Conservation (phyloP, 768 basidiomycete species). For the Boletus reticulatus region DNA sequence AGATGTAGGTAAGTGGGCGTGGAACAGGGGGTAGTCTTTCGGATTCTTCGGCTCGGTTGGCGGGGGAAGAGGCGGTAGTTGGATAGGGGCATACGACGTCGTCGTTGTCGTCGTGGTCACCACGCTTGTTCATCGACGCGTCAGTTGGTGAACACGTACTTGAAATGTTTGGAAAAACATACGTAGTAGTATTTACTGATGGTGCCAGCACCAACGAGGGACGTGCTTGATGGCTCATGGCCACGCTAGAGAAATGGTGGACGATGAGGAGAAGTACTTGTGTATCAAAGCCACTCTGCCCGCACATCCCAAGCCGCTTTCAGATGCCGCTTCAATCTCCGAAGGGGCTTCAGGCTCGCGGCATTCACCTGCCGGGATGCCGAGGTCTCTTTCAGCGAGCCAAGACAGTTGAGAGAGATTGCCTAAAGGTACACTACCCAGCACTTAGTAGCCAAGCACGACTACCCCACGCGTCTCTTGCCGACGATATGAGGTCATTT, state of each 20-base stretch:
- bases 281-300: slow-evolving; percentile 34
- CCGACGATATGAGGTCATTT: neutral
- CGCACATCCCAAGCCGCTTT: slow-evolving; percentile 30
- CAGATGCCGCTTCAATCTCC: slow-evolving; percentile 23
- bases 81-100: slow-evolving; percentile 87
- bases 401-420: neutral
- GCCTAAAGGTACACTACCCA: neutral
- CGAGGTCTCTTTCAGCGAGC: slow-evolving; percentile 5
- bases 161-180: slow-evolving; percentile 28
- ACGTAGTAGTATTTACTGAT: slow-evolving; percentile 85
- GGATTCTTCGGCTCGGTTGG: slow-evolving; percentile 72
- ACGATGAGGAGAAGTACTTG: slow-evolving; percentile 20
- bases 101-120: slow-evolving; percentile 92
- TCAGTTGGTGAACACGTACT: slow-evolving; percentile 11
- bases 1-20: slow-evolving; percentile 70
- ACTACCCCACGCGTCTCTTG: neutral
- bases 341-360: slow-evolving; percentile 5
- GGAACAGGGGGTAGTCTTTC: slow-evolving; percentile 75
- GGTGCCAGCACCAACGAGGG: slow-evolving; percentile 74
- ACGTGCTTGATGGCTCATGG: slow-evolving; percentile 62
- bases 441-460: neutral
- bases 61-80: slow-evolving; percentile 68
- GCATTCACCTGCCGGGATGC: slow-evolving; percentile 23
- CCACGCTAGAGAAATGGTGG: slow-evolving; percentile 30
- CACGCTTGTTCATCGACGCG: slow-evolving; percentile 50